Evolutionary conservation across 345 rosid genomes (phyloP).

Genomic region (Citrus inodora): DNA sequence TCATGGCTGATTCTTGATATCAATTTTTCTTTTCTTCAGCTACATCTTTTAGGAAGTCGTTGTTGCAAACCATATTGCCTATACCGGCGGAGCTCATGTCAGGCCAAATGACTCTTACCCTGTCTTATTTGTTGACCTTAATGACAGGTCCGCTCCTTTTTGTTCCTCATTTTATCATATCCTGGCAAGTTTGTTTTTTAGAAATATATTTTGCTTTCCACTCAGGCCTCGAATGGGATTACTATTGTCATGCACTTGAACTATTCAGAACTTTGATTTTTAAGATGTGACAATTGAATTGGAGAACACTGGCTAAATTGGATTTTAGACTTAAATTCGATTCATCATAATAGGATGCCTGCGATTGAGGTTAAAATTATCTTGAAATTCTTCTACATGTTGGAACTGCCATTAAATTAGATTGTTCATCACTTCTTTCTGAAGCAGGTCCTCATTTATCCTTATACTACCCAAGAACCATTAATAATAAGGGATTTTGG

Average conservation of each 20-base stretch:
- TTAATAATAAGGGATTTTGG: too few species aligned
- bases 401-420: too few species aligned
- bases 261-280: neutral
- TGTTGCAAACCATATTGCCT: conserved; percentile 45
- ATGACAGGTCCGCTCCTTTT: conserved; percentile 43
- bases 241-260: neutral
- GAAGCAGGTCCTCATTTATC: too few species aligned
- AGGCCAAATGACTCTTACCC: conserved; percentile 8
- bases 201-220: neutral
- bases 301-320: neutral
- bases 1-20: too few species aligned
- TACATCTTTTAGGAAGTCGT: conserved; percentile 62
- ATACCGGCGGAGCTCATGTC: conserved; percentile 45
- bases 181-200: too few species aligned
- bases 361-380: neutral
- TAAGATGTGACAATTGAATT: neutral
- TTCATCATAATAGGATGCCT: too few species aligned
- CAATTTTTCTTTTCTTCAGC: conserved; percentile 42
- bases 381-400: neutral
- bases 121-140: conserved; percentile 35
- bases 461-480: too few species aligned
- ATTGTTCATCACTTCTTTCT: too few species aligned
- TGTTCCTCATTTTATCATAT: neutral
- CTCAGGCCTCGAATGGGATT: neutral
- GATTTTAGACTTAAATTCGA: neutral